phyloP scores from a whole-genome alignment of 2,329 filamentous ascomycete species.

The Fusarium sp. region DNA sequence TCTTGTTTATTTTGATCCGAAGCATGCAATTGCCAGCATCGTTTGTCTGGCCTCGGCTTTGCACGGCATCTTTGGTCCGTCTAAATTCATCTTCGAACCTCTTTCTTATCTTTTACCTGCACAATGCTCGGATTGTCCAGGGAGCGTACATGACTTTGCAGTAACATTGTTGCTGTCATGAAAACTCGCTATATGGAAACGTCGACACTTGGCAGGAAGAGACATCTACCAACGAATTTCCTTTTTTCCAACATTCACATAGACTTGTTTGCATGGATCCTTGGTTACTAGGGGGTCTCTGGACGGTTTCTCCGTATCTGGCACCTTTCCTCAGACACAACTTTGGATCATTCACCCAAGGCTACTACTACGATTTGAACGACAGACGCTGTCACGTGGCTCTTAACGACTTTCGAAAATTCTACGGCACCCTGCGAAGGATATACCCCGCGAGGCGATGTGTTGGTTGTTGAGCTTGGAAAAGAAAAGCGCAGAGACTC shows the following conservation, averaged over 20 bases:
- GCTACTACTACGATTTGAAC: conserved; percentile 54
- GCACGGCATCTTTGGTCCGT: conserved; percentile 51
- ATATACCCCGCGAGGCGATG: conserved; percentile 59
- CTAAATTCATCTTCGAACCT: conserved; percentile 49
- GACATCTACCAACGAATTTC: conserved; percentile 49
- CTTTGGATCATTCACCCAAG: conserved; percentile 54
- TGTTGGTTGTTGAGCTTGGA: conserved; percentile 56
- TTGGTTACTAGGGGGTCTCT: conserved; percentile 50
- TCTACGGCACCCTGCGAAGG: conserved; percentile 58
- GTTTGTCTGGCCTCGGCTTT: conserved; percentile 48
- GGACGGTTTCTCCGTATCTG: conserved; percentile 47
- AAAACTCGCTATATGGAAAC: conserved; percentile 12
- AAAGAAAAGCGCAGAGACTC: conserved; percentile 50
- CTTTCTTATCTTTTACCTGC: conserved; percentile 43
- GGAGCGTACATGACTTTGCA: not conserved
- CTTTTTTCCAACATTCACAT: conserved; percentile 50
- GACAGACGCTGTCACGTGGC: conserved; percentile 56
- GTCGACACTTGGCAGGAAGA: conserved; percentile 28
- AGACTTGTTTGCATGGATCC: conserved; percentile 50
- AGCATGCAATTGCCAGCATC: conserved; percentile 50
- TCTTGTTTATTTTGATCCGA: conserved; percentile 52
- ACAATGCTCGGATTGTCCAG: conserved; percentile 21
- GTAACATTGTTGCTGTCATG: not conserved
- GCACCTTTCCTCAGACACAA: conserved; percentile 51
- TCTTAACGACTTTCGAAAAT: conserved; percentile 55